Conservation (phyloP, 495 filamentous ascomycete genomes). For the Xylaria longipes region DNA sequence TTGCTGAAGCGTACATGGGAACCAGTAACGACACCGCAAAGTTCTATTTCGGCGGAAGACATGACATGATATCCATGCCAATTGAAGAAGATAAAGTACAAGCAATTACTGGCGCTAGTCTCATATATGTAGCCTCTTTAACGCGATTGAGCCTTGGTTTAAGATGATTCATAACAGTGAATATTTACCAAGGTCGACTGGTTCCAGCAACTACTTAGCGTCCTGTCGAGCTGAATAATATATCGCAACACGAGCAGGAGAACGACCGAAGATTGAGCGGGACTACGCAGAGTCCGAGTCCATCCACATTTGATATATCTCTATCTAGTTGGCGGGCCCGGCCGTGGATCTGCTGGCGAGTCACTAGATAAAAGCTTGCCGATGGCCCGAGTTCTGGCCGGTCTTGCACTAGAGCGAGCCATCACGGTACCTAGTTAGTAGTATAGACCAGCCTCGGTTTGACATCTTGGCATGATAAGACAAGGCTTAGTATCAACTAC, state of each 20-base stretch:
- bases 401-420: background rate
- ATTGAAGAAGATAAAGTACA: background rate
- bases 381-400: slow-evolving; percentile 3
- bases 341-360: background rate
- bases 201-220: background rate
- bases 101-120: background rate
- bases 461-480: slow-evolving; percentile 1
- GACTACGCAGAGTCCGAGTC: background rate
- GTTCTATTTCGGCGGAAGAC: background rate
- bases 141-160: background rate
- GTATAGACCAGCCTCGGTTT: slow-evolving; percentile 1
- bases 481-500: background rate
- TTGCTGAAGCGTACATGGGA: background rate
- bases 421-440: background rate
- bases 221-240: background rate
- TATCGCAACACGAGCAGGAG: background rate
- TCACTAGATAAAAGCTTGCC: background rate
- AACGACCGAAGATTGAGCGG: slow-evolving; percentile 14
- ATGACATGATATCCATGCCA: background rate
- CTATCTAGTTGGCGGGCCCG: background rate
- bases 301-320: background rate
- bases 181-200: no score
- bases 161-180: background rate
- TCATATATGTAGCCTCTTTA: background rate
- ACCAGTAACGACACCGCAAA: background rate